Conservation (phyloP, 345 rosid genomes). For the Alliaria petiolata region DNA sequence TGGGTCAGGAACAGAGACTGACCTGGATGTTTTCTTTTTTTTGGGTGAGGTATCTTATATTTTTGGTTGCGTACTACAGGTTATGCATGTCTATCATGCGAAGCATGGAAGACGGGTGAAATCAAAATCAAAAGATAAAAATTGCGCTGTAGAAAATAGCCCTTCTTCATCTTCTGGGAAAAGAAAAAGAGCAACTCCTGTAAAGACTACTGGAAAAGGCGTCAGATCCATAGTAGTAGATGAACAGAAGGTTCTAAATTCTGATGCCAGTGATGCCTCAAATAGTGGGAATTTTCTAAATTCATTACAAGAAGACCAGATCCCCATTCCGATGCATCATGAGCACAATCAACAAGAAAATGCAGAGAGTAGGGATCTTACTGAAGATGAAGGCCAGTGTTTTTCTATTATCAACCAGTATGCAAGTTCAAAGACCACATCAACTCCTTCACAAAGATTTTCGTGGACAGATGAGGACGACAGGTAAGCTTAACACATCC, state of each 20-base stretch:
- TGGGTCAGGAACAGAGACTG: slow-evolving; percentile 2
- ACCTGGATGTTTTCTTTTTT: slow-evolving; percentile 3
- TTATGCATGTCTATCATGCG: slow-evolving; percentile 70
- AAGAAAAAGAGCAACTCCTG: slow-evolving; percentile 49
- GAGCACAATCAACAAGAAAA: slow-evolving; percentile 35
- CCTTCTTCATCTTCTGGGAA: slow-evolving; percentile 41
- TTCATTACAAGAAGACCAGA: slow-evolving; percentile 36
- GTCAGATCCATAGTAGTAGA: slow-evolving; percentile 30
- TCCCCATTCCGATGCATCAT: slow-evolving; percentile 26
- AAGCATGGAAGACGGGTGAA: slow-evolving; percentile 49
- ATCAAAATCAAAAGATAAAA: slow-evolving; percentile 32
- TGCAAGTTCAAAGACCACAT: slow-evolving; percentile 44
- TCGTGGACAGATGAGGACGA: slow-evolving; percentile 88
- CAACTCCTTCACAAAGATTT: slow-evolving; percentile 53
- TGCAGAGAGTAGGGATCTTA: slow-evolving; percentile 34
- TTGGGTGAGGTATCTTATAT: slow-evolving; percentile 4
- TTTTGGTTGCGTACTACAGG: slow-evolving; percentile 46
- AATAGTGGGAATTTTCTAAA: slow-evolving; percentile 23
- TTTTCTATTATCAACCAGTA: slow-evolving; percentile 38
- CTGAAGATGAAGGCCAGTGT: slow-evolving; percentile 45
- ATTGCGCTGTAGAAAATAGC: slow-evolving; percentile 26
- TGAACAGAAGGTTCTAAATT: slow-evolving; percentile 14
- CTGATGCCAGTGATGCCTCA: slow-evolving; percentile 17
- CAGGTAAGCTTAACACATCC: slow-evolving; percentile 47
- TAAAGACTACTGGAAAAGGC: slow-evolving; percentile 38